These are phyloP conservation scores for Diatrype stigma DNA, from an alignment of 2,329 filamentous ascomycete species.

Conservation along the genomic window DNA sequence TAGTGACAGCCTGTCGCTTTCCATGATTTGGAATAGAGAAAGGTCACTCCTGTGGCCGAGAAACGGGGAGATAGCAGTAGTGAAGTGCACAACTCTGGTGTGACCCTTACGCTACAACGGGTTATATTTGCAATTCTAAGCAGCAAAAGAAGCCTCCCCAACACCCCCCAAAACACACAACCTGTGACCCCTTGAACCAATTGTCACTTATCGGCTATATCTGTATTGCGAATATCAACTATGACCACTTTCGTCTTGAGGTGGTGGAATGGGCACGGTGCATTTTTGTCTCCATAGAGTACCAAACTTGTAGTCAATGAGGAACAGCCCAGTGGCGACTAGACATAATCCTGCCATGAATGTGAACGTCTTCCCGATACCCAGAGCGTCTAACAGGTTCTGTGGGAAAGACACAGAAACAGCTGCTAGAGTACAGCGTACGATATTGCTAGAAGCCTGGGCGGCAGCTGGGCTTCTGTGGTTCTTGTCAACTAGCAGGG, in stretches of 20 bases:
- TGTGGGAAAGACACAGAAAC: conserved; percentile 15
- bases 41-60: conserved; percentile 19
- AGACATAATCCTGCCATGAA: conserved; percentile 15
- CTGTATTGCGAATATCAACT: no score
- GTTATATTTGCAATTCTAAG: no score
- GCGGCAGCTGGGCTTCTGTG: conserved; percentile 15
- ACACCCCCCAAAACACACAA: no score
- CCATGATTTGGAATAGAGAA: conserved; percentile 11
- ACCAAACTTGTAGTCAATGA: not conserved
- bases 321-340: conserved; percentile 1
- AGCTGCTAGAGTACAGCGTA: not conserved
- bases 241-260: no score
- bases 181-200: no score
- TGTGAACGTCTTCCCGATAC: conserved; percentile 21
- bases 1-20: conserved; percentile 15
- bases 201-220: no score
- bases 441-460: conserved; percentile 16
- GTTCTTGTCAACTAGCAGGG: conserved; percentile 20
- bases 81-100: conserved; percentile 7
- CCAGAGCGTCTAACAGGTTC: conserved; percentile 16
- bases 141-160: no score
- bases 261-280: no score
- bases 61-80: conserved; percentile 19
- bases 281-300: conserved; percentile 3
- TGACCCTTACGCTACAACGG: not conserved